Evolutionary conservation across 192 early-diverging fungal species (phyloP).

Genomic region (Entophlyctis helioformis): DNA sequence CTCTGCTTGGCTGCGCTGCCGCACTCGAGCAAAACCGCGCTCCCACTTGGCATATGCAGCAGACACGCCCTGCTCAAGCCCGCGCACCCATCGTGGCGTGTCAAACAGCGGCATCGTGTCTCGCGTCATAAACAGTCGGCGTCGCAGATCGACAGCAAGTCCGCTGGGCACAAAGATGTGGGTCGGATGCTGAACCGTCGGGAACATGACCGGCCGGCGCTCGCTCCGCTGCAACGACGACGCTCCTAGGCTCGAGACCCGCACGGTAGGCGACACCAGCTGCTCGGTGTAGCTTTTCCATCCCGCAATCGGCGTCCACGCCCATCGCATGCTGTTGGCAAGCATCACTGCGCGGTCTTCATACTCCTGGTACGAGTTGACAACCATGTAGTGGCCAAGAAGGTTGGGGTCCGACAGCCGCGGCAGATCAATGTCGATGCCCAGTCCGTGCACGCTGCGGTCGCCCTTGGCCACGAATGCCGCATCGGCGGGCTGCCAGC

Average conservation of each 20-base stretch:
- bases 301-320: slow-evolving; percentile 15
- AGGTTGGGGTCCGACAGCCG: slow-evolving; percentile 11
- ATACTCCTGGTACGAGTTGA: slow-evolving; percentile 32
- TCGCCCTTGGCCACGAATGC: slow-evolving; percentile 52
- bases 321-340: slow-evolving; percentile 16
- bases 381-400: slow-evolving; percentile 35
- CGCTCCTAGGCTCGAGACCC: too few species aligned
- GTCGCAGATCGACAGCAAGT: slow-evolving; percentile 13
- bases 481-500: slow-evolving; percentile 29
- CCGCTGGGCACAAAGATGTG: slow-evolving; percentile 7
- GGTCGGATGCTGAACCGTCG: slow-evolving; percentile 3
- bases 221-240: too few species aligned
- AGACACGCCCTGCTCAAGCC: slow-evolving; percentile 56
- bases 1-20: too few species aligned
- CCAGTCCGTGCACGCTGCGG: slow-evolving; percentile 7
- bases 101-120: slow-evolving; percentile 79
- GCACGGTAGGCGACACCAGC: not conserved
- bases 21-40: too few species aligned
- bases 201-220: too few species aligned
- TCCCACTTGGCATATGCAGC: slow-evolving; percentile 10
- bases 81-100: slow-evolving; percentile 72
- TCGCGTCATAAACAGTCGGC: slow-evolving; percentile 59
- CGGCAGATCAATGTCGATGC: slow-evolving; percentile 4
- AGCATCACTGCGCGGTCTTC: slow-evolving; percentile 29
- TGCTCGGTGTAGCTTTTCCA: not conserved